Evolutionary conservation across 257 asterid genomes (phyloP), one percentile per base, ranked within the genome.

Genomic region (Orobanche coerulescens): DNA sequence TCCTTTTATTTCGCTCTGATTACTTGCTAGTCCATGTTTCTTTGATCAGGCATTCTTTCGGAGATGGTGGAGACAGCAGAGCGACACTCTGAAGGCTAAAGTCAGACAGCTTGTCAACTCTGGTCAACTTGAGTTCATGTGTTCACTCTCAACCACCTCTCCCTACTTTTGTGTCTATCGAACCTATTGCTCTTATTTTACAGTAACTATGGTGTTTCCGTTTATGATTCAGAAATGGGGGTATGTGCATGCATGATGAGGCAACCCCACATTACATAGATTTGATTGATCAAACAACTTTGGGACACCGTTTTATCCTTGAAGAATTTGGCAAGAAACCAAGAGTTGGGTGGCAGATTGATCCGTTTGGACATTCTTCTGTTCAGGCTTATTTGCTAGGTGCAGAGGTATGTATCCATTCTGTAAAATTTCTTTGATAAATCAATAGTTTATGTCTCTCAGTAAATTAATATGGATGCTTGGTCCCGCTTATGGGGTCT

Each of bases 231-330:
- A 86, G 95, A 78, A 86, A 86, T 62, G 95, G 95, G 56, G 95
- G 85, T 18, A 83, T 83, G 90, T 86, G 95, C 65, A 86, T 86
- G 95, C 95, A 86, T 70, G 95, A 86, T 52, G 95, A 86, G 80
- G 95, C 95, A 23, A 78, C 95, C 24, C 83, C 93, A 4, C 95
- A 86, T 58, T 86, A 86, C 75, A 76, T 86, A 51, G 95, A 86
- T 77, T 70, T 86, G 83, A 84, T 86, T 67, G 95, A 86, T 62
- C 95, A 86, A 67, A 84, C 95, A 24, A 86, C 93, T 42, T 65
- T 86, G 48, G 95, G 95, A 1, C 95, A 86, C 58, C 87, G 77
- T 37, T 86, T 77, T 71, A 76, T 86, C 43, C 73, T 72, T 13
- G 63, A 71, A 18, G 90, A 86, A 63, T 86, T 86, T 65, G 81